Percentiles rank a stretch among this genome's conserved stretches.
Evolutionary conservation across 148 eudicot genomes (phyloP).

Genomic region (Rheum nobile): DNA sequence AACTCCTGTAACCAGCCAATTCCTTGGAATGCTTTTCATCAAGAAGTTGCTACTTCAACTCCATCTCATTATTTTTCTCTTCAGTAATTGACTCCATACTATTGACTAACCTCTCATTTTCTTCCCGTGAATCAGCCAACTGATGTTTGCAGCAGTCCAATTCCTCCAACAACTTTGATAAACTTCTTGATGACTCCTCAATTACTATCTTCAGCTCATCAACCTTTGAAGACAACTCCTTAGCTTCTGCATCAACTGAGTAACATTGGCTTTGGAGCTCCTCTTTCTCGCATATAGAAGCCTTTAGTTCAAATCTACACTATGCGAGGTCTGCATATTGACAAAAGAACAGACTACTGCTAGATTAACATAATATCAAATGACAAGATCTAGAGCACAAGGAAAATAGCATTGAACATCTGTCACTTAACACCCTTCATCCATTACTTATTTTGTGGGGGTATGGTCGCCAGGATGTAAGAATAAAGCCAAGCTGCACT

Average conservation of each 20-base stretch:
- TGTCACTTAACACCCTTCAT: background rate
- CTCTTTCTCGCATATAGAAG: constrained; percentile 31
- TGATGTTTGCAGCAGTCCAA: too few relatives aligned
- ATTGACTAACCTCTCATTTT: constrained; percentile 40
- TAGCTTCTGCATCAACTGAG: constrained; percentile 35
- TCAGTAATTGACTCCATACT: constrained; percentile 26
- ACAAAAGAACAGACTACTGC: background rate
- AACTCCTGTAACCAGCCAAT: too few relatives aligned
- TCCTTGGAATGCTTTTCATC: too few relatives aligned
- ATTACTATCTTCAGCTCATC: constrained; percentile 43
- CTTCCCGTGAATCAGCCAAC: constrained; percentile 36
- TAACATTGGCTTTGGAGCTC: constrained; percentile 38
- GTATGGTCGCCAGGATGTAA: background rate
- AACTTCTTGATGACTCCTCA: too few relatives aligned
- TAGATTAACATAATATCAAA: background rate
- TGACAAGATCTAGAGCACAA: background rate
- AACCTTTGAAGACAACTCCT: constrained; percentile 28
- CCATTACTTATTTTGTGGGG: background rate
- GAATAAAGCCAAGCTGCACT: background rate
- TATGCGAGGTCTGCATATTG: constrained; percentile 42
- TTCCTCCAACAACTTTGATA: too few relatives aligned
- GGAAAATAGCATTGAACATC: background rate
- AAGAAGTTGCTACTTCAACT: constrained; percentile 26
- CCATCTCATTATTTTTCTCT: constrained; percentile 36
- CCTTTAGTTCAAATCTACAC: constrained; percentile 52